A percentile compares a stretch with the other conserved stretches of the same genome.
Conservation (phyloP, 176 grass and related monocot genomes). For the Chloris gayana region DNA sequence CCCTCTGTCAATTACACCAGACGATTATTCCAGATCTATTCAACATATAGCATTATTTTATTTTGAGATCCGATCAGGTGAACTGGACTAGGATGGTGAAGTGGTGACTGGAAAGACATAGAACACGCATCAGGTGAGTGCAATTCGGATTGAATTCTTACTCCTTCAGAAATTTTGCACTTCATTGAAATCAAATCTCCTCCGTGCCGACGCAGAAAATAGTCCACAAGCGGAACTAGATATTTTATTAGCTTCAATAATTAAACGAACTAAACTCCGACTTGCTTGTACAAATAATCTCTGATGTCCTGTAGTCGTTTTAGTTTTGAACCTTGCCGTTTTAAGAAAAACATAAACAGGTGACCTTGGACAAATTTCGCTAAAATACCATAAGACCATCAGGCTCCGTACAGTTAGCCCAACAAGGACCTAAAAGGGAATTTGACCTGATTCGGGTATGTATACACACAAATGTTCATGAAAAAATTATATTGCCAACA, state of each 20-base stretch:
- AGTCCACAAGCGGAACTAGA: background rate
- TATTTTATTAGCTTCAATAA: background rate
- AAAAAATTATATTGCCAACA: background rate
- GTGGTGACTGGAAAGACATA: conserved; percentile 18
- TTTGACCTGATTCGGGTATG: background rate
- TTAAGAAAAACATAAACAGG: background rate
- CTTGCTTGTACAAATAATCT: background rate
- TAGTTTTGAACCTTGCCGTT: background rate
- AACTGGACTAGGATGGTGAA: conserved; percentile 23
- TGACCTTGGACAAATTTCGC: background rate
- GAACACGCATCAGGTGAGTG: background rate
- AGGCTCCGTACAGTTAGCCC: background rate
- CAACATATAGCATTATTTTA: background rate
- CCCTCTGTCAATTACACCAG: background rate
- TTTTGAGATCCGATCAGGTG: conserved; percentile 39
- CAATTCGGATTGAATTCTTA: background rate
- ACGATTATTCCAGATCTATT: conserved; percentile 5
- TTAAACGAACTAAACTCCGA: background rate
- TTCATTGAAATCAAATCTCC: background rate
- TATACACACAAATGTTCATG: background rate
- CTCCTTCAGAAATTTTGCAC: background rate
- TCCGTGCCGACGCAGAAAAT: no score
- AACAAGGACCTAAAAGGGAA: background rate
- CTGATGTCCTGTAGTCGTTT: background rate
- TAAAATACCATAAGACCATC: background rate